Evolutionary conservation across 257 asterid genomes (phyloP), one percentile per base, ranked within the genome.

Genomic region (Salvia rosmarinus): DNA sequence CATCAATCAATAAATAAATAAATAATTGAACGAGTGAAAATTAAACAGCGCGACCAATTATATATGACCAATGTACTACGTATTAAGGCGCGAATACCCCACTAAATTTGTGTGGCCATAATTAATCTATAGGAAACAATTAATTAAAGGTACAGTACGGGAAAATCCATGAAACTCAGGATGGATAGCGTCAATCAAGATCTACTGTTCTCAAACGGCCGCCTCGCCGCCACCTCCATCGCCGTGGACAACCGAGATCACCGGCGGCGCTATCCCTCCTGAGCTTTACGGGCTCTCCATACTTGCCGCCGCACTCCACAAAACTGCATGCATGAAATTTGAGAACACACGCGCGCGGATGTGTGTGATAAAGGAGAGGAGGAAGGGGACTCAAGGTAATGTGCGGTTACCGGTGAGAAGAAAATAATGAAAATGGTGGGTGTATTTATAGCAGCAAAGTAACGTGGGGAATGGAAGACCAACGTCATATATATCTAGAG

Each of bases 251-350:
- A 4, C 9, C 10, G 2, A 67, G 67, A 64, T 56, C 69, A 25
- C 64, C 59, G 23, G 55, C 57, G 88, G 91, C 82, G 89, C 91
- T 85, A 88, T 88, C 95, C 95, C 86, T 88, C 95, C 95, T 84
- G 91, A 85, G 95, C 91, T 88, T 86, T 65, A 85, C 12, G 70
- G 84, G 73, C 79, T 80, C 66, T 77, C 79, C 86, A 16, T 79
- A 79, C 90, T 71, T 40, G 14, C 13, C 30, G 43, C 52, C 19
- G 49, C 11, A 13, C 17, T 9, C 21, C 51, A 35, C 32, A 25
- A 25, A 14, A 35, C 10, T 73, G 76, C 77, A 78, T 69, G 74
- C 73, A 77, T 71, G 64, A 42, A 8, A 20, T 10, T 6, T 10
- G 1, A 9, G 21, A 60, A 2, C 32, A 9, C 30, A 23, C 65